Percentiles rank a stretch among this genome's conserved stretches.
Evolutionary conservation across 441 rosid genomes (phyloP).

Genomic region (Pelargonium myrrhifolium): DNA sequence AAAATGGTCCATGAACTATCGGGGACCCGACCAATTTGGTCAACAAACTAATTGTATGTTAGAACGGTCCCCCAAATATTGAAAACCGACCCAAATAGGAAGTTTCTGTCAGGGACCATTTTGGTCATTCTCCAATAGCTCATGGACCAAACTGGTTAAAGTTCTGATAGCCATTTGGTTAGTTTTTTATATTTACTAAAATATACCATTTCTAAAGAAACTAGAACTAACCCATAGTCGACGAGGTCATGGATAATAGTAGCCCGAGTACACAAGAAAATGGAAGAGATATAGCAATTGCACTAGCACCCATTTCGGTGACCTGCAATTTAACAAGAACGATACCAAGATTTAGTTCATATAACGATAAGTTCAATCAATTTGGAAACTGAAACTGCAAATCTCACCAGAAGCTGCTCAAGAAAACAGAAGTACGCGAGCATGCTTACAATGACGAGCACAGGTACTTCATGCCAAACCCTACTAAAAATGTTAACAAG

Average conservation of each 20-base stretch:
- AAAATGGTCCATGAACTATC: no score
- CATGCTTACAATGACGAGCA: conserved; percentile 41
- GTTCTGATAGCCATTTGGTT: no score
- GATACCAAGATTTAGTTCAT: no score
- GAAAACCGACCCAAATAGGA: no score
- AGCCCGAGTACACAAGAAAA: conserved; percentile 36
- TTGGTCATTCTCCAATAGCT: no score
- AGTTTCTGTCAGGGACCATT: no score
- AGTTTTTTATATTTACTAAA: no score
- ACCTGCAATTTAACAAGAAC: conserved; percentile 23
- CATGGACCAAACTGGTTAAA: no score
- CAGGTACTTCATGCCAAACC: conserved; percentile 40
- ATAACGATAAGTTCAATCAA: no score
- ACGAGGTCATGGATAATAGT: conserved; percentile 33
- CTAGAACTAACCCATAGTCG: conserved; percentile 34
- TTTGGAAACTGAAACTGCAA: not conserved
- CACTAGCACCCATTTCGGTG: conserved; percentile 32
- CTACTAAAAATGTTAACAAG: conserved; percentile 19
- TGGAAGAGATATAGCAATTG: conserved; percentile 38
- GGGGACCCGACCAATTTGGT: no score
- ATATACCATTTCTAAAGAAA: not conserved
- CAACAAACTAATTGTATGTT: no score
- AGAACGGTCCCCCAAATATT: no score
- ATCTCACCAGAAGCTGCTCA: conserved; percentile 35
- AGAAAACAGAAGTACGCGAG: conserved; percentile 42